Base-by-base conservation (phyloP, 2,329 filamentous ascomycete species). In the Arthrobotrys iridis region DNA sequence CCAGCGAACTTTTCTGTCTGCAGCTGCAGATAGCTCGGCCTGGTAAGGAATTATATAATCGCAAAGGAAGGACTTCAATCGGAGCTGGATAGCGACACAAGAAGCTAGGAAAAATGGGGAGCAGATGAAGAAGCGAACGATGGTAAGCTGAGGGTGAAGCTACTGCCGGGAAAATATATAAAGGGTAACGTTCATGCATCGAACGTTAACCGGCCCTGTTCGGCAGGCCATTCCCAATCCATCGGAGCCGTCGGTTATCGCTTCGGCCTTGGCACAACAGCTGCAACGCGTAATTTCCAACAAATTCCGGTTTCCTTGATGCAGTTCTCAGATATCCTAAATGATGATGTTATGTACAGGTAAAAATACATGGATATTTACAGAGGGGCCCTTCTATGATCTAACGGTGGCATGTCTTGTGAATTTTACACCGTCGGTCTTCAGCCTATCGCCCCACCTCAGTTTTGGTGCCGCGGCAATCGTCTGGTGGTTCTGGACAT, bases 171-270 rank as follows among this genome's bases (percentile, higher is more conserved):
- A 55, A 10, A 33, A 33, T 4, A 33, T 10, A 55, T 35, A 55
- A 55, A 63, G 41, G 58, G 30, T n/a, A n/a, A n/a, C n/a, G n/a
- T 63, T 50, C 58, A 33, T 50, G 55, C 52, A 59, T 41, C 52
- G 20, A 48, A n/a, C n/a, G n/a, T n/a, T n/a, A n/a, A 35, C 24
- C 64, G 64, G 62, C 60, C 22, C 35, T 15, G 35, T 57, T 66
- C 62, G 62, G 64, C 64, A 68, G 8, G 64, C 37, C 52, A 59
- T 68, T 57, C 64, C 52, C 50, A 55, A 55, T 37, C 30, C 58
- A 50, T 60, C 48, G 63, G 64, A 28, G 41, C 28, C 37, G 26
- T 68, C 64, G 64, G 64, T 41, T 68, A 30, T 59, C 28, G 18
- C 37, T 28, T 28, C 64, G 40, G 40, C 13, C 40, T 63, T 45